phyloP scores from a whole-genome alignment of 1,139 yeast genomes.

The Sugiyamaella neomexicana region DNA sequence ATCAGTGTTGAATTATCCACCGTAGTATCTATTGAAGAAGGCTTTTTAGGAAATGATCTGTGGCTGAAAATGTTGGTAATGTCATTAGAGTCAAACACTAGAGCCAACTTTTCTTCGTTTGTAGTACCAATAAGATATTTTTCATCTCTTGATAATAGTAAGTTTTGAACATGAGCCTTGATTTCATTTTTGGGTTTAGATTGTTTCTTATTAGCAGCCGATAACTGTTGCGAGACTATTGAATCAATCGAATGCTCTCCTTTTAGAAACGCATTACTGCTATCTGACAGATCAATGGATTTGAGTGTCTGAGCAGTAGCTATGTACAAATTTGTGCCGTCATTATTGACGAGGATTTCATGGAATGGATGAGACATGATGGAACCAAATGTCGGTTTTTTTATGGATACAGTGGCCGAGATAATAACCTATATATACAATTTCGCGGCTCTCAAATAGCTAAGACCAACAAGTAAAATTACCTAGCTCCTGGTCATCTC shows the following conservation, averaged over 20 bases:
- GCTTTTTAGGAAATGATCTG: slow-evolving; percentile 84
- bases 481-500: neutral
- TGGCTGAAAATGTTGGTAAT: slow-evolving; percentile 57
- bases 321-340: slow-evolving; percentile 24
- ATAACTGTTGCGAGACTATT: slow-evolving; percentile 13
- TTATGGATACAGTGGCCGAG: neutral
- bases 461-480: neutral
- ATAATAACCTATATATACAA: neutral
- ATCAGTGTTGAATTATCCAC: slow-evolving; percentile 52
- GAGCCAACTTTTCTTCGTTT: slow-evolving; percentile 80
- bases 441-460: neutral
- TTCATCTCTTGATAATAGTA: slow-evolving; percentile 56
- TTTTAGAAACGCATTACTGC: slow-evolving; percentile 9
- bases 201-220: slow-evolving; percentile 11
- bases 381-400: too few species aligned
- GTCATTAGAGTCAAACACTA: slow-evolving; percentile 47
- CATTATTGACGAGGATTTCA: slow-evolving; percentile 22
- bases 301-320: slow-evolving; percentile 24
- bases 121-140: slow-evolving; percentile 64
- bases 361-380: slow-evolving; percentile 30
- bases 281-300: slow-evolving; percentile 16
- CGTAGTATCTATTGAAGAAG: slow-evolving; percentile 69
- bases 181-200: slow-evolving; percentile 23
- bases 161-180: slow-evolving; percentile 50
- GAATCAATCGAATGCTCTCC: slow-evolving; percentile 15